Base-by-base conservation (phyloP, 2,329 filamentous ascomycete species). In the Neonectria punicea region DNA sequence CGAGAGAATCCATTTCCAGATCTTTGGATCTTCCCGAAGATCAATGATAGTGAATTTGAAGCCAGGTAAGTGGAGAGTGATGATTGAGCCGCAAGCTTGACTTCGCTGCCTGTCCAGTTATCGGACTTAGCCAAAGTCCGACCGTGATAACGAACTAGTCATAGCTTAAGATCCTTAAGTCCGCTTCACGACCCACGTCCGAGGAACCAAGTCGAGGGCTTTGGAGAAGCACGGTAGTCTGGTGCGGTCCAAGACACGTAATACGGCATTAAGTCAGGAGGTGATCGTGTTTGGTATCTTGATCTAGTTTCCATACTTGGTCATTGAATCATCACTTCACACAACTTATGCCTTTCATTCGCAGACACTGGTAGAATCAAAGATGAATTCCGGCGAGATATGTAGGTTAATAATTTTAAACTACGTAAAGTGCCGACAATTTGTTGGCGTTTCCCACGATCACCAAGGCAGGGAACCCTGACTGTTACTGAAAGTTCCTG, bases 401-500 rank as follows among this genome's bases (percentile, higher is more conserved):
- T 39, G 7, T 36, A n/a, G 5, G 8, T 14, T 25, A 25, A 7
- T 7, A 16, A 7, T 20, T 4, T 47, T 4, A 28, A 14, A n/a
- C n/a, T n/a, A 13, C 9, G 14, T 18, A 20, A 11, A 20, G 28
- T 13, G 14, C 16, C 6, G 4, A 2, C 22, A 8, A 2, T 28
- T 16, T 13, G 2, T 13, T 18, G n/a, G 18, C 4, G 8, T 20
- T 16, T 30, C 6, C 14, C 6, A 6, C 11, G 7, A 39, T 58
- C 16, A 73, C 71, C 68, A 73, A 10, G 65, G 58, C 34, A 73
- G 16, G 9, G 22, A 3, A 4, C 75, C 74, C 2, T 75, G 41
- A 7, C 62, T 51, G 59, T 74, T 69, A 13, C 70, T 70, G 25
- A 73, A 75, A 0, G 73, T 78, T 2, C 60, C 73, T 5, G 70